Conservation (phyloP, 2,329 filamentous ascomycete species). For the Ceratocystis diversiconidia region DNA sequence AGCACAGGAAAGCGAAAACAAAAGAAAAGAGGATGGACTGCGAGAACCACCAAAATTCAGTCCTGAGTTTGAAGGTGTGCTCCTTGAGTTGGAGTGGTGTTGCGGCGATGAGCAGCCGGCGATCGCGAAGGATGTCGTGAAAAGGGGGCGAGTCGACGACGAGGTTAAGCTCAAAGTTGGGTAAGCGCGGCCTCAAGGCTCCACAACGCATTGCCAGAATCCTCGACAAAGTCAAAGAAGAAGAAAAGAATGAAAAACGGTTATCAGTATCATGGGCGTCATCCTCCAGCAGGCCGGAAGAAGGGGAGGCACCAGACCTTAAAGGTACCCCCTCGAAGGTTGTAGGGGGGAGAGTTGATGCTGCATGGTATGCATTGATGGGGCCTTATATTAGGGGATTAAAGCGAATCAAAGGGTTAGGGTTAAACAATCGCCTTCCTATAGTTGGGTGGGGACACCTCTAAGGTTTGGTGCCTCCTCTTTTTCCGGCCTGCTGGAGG, state of each 20-base stretch:
- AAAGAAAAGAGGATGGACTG: no score
- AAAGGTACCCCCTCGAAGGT: neutral
- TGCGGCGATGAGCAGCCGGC: neutral
- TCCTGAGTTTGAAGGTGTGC: neutral
- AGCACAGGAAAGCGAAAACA: no score
- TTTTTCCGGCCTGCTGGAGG: no score
- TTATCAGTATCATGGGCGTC: neutral
- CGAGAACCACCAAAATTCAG: neutral
- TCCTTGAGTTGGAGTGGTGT: neutral
- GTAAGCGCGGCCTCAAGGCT: neutral
- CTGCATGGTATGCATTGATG: no score
- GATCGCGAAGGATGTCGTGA: neutral
- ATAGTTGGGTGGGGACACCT: no score
- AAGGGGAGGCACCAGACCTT: neutral
- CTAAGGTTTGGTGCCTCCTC: no score
- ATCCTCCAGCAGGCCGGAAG: neutral
- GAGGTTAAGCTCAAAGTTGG: neutral
- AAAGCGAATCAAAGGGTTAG: no score
- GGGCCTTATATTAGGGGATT: no score
- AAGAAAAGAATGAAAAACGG: neutral
- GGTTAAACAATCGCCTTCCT: no score
- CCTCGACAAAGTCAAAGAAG: neutral
- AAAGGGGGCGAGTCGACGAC: neutral
- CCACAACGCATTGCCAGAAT: neutral
- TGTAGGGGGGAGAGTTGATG: neutral